Base-by-base conservation (phyloP, 306 rosid genomes). In the Vigna nakashimae region DNA sequence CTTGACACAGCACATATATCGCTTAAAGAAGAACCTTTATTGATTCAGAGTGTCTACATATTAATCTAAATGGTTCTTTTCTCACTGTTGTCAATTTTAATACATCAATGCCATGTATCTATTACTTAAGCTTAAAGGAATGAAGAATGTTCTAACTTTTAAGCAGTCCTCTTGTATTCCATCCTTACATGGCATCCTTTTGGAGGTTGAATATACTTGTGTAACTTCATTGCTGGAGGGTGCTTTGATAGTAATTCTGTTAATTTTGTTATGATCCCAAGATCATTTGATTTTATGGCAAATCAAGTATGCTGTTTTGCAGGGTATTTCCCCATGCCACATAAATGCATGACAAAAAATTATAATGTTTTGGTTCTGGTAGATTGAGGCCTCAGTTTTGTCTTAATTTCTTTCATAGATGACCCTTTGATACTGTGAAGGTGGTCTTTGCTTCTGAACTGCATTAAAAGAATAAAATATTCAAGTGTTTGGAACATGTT, bases 31-130 rank as follows among this genome's bases (percentile, higher is more conserved):
- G 28, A 73, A 51, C 6, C 48, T 51, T 79, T 42, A 36, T 74
- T 48, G 49, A 73, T 52, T 68, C 52, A 78, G 73, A 66, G 65
- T 75, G 71, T 43, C 38, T 14, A 13, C 74, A 36, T 66, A 72
- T 67, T 20, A 69, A 50, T 43, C 66, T 77, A 59, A 67, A 58
- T 56, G 69, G 62, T 28, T 28, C 26, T 50, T 56, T 81, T 73
- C 43, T 67, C 58, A 13, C 17, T 32, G 52, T 65, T 45, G 56
- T 70, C 60, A 70, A 58, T 73, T 68, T 58, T 24, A 57, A 42
- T 64, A 26, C 73, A 57, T 16, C 11, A 65, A 22, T 43, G 57
- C 14, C 5, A 28, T 36, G 65, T 57, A 48, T 28, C 55, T 60
- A 6, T 59, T 60, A 14, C 66, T 6, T 14, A 28, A 59, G 45